Evolutionary conservation across 225 moss, liverwort and hornwort genomes (phyloP).

Genomic region (Thuidium tamariscinum): DNA sequence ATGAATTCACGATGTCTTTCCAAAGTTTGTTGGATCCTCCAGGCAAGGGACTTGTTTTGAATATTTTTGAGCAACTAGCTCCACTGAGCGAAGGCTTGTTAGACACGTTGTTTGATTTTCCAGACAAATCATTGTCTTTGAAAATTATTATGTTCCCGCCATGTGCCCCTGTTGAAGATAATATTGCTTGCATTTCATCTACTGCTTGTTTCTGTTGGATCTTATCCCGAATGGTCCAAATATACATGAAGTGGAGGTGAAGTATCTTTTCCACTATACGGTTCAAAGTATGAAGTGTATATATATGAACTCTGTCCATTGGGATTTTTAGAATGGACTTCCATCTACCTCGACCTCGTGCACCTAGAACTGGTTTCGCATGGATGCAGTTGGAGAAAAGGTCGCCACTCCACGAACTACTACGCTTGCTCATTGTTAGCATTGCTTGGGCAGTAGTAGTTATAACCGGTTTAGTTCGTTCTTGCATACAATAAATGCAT

Average conservation of each 20-base stretch:
- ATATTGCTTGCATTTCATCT: not conserved
- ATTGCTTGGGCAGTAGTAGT: not conserved
- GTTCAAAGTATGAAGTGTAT: not conserved
- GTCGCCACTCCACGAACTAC: fast-evolving
- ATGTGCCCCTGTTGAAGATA: not conserved
- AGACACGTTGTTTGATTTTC: not conserved
- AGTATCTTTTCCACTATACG: not conserved
- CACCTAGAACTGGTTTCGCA: not conserved
- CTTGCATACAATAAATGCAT: not conserved
- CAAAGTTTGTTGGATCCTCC: not conserved
- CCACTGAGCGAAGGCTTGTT: not conserved
- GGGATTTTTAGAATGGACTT: not conserved
- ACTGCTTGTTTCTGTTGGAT: fast-evolving
- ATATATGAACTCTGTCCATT: not conserved
- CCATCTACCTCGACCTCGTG: fast-evolving
- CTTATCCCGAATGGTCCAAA: not conserved
- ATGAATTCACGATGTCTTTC: not conserved
- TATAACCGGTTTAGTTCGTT: not conserved
- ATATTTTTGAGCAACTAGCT: not conserved
- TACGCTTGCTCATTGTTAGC: not conserved
- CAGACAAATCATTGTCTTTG: not conserved
- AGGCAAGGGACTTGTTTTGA: not conserved
- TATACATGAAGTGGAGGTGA: not conserved
- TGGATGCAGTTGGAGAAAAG: not conserved
- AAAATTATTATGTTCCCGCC: not conserved